Conservation (phyloP, 805 yeast genomes). For the Yarrowia keelungensis region DNA sequence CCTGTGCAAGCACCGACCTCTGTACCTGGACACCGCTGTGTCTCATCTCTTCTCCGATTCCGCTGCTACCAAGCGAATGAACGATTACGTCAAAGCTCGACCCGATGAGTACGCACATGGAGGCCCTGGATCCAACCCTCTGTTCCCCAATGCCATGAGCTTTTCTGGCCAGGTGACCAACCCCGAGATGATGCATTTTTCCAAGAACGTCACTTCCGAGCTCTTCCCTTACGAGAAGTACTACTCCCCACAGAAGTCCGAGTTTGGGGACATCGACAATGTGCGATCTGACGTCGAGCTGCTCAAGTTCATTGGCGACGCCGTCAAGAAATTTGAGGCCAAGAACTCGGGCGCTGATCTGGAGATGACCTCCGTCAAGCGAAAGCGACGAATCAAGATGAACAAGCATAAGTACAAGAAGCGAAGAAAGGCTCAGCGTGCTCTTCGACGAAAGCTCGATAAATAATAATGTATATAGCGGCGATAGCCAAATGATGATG, state of each 20-base stretch:
- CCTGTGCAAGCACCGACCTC: constrained; percentile 37
- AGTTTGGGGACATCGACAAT: constrained; percentile 9
- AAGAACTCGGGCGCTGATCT: constrained; percentile 21
- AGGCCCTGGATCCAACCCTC: constrained; percentile 28
- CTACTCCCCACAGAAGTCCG: constrained; percentile 30
- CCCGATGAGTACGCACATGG: constrained; percentile 37
- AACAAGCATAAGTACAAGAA: constrained; percentile 96
- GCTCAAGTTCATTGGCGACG: constrained; percentile 27
- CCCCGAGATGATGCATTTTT: constrained; percentile 39
- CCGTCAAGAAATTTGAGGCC: constrained; percentile 36
- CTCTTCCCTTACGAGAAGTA: constrained; percentile 34
- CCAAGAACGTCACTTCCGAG: constrained; percentile 27
- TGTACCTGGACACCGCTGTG: constrained; percentile 33
- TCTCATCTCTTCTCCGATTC: constrained; percentile 36
- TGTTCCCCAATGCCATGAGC: constrained; percentile 36
- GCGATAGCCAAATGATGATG: constrained; percentile 35
- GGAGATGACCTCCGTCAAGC: constrained; percentile 51
- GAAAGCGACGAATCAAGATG: constrained; percentile 87
- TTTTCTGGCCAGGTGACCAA: constrained; percentile 38
- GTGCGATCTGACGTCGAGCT: constrained; percentile 23
- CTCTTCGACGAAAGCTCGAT: constrained; percentile 50
- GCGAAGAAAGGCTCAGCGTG: constrained; percentile 91
- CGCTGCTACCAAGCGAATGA: constrained; percentile 35
- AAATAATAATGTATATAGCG: constrained; percentile 42
- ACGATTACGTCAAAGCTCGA: constrained; percentile 26